Base-by-base conservation (phyloP, 192 early-diverging fungal genomes). In the Entophlyctis luteolus region DNA sequence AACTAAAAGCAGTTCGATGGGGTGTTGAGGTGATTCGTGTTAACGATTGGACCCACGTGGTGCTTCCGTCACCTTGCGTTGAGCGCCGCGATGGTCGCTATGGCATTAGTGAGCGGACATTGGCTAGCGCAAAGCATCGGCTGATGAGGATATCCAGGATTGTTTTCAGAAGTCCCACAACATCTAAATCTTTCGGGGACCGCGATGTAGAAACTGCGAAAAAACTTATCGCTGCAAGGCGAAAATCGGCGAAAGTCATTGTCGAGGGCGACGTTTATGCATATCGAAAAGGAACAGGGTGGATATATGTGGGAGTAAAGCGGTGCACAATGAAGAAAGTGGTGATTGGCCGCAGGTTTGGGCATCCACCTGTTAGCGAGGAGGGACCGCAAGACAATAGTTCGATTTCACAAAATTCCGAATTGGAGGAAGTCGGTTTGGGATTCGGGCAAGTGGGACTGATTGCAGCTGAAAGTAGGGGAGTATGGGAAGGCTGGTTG, bases 251-350 rank as follows among this genome's bases (percentile, higher is more conserved):
- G 50, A 66, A 66, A 38, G 63, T 66, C 4, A 37, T 66, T 55
- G 63, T 66, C 20, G 63, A 66, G 42, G 63, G 63, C n/a, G 63
- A 52, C 36, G 63, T 66, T n/a, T 66, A 66, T 66, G 63, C 63
- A 14, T 54, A 38, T 39, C 63, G 63, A 27, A 3, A 10, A 16
- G 34, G 36, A 25, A 52, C 55, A 39, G 63, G 63, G 16, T 66
- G 63, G 63, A 23, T 66, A 35, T 28, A 12, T 8, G 35, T 66
- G 18, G 63, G 63, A 1, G 3, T 37, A 34, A 66, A 66, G 34
- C 16, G 63, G 63, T 66, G 63, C 42, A 66, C 63, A 33, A 66
- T 66, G 63, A 42, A 47, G 16, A 34, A 36, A 33, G 63, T 66
- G 33, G 27, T 66, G 63, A 66, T 66, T 42, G 63, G 63, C 25